Evolutionary conservation across 257 asterid species (phyloP), one percentile per base, ranked within the genome.

Genomic region (Primulina eburnea): DNA sequence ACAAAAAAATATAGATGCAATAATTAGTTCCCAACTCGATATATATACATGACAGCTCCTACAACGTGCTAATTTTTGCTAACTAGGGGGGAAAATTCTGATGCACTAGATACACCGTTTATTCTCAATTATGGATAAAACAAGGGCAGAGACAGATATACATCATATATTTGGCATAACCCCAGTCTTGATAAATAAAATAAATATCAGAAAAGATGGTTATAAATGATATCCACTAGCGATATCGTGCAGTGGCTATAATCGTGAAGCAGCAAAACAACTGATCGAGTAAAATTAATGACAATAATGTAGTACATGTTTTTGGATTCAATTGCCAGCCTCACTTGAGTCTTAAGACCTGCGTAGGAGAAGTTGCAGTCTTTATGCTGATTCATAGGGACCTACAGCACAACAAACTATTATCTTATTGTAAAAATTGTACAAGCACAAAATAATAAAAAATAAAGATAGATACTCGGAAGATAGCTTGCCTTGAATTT

Each of bases 301-400:
- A 53, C 37, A 34, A 28, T 34, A 24, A 75, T 21, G 61, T 65
- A 81, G 53, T 88, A 91, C 98, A 94, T 89, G 71, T 82, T 86
- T 77, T 82, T 82, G 64, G 97, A 88, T 86, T 91, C 96, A 68
- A 94, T 89, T 60, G 96, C 95, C 82, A 94, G 83, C 77, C 92
- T 88, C 80, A 91, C 99, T 91, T 94, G 99, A 76, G 96, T 94
- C 86, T 94, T 94, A 76, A 94, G 92, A 73, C 99, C 99, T 20
- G 99, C 97, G 59, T 88, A 94, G 21, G 99, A 94, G 80, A 94
- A 94, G 82, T 91, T 94, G 85, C 98, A 94, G 81, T 89, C 95
- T 75, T 85, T 94, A 74, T 94, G 95, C 76, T 94, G 97, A 82
- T 87, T 94, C 99, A 94, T 94, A 26, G 98, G 99, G 75, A 94